phyloP scores from a whole-genome alignment of 192 early-diverging fungal species.

The Spizellomyces punctatus region DNA sequence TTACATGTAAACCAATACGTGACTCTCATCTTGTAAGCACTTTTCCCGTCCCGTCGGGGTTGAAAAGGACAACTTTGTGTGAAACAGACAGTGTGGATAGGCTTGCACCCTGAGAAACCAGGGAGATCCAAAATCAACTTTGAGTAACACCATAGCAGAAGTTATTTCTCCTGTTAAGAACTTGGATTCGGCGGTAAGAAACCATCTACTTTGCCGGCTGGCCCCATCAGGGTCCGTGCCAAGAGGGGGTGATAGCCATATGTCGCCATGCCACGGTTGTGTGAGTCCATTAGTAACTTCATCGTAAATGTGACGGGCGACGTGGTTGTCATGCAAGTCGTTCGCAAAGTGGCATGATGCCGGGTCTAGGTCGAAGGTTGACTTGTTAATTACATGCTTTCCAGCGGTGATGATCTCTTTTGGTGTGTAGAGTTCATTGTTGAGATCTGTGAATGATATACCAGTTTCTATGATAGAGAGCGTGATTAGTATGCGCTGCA shows the following conservation, averaged over 20 bases:
- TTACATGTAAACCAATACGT: slow-evolving; percentile 48
- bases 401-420: slow-evolving; percentile 39
- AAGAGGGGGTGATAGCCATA: slow-evolving; percentile 46
- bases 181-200: slow-evolving; percentile 34
- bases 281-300: slow-evolving; percentile 39
- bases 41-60: slow-evolving; percentile 48
- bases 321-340: slow-evolving; percentile 29
- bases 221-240: slow-evolving; percentile 28
- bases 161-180: slow-evolving; percentile 30
- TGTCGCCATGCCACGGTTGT: slow-evolving; percentile 43
- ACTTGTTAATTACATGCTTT: slow-evolving; percentile 33
- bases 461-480: slow-evolving; percentile 34
- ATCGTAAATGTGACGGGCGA: slow-evolving; percentile 35
- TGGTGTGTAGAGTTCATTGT: slow-evolving; percentile 48
- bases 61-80: slow-evolving; percentile 32
- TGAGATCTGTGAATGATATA: slow-evolving; percentile 40
- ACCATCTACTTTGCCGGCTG: slow-evolving; percentile 34
- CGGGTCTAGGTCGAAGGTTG: slow-evolving; percentile 44
- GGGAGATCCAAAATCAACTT: slow-evolving; percentile 35
- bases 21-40: slow-evolving; percentile 28
- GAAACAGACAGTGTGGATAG: slow-evolving; percentile 47
- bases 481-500: no score
- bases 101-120: slow-evolving; percentile 37
- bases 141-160: slow-evolving; percentile 36
- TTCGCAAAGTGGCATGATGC: slow-evolving; percentile 41